A percentile compares a stretch with the other conserved stretches of the same genome.
These are phyloP conservation scores for Candida odintsovae DNA, from an alignment of 805 yeast species.

Conservation along the genomic window DNA sequence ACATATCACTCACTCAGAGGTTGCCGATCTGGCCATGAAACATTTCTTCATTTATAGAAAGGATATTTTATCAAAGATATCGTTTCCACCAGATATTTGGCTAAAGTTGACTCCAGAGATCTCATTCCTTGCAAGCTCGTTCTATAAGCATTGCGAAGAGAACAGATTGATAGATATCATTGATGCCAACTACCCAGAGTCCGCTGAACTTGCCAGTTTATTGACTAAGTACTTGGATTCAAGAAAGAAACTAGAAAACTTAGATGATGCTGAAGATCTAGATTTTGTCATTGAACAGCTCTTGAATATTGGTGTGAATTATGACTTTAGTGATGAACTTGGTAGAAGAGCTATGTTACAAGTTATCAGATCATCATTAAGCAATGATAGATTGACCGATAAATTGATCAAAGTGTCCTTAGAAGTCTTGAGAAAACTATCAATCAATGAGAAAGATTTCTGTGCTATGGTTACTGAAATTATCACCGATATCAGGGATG, in stretches of 20 bases:
- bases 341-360: conserved; percentile 76
- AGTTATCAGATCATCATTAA: conserved; percentile 51
- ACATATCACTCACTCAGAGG: conserved; percentile 59
- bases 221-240: conserved; percentile 51
- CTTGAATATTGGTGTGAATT: conserved; percentile 55
- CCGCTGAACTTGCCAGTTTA: conserved; percentile 59
- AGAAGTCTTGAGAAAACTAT: conserved; percentile 60
- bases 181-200: conserved; percentile 73
- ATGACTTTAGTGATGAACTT: conserved; percentile 85
- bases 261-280: conserved; percentile 46
- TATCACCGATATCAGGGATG: conserved; percentile 77
- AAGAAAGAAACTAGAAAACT: conserved; percentile 27
- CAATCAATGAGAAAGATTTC: conserved; percentile 80
- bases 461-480: conserved; percentile 80
- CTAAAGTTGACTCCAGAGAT: conserved; percentile 64
- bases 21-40: conserved; percentile 64
- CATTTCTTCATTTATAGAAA: conserved; percentile 54
- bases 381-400: conserved; percentile 52
- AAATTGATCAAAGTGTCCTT: conserved; percentile 49
- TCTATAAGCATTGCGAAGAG: conserved; percentile 57
- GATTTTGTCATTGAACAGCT: conserved; percentile 77
- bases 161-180: conserved; percentile 46
- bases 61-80: conserved; percentile 55
- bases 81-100: conserved; percentile 67
- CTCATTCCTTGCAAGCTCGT: conserved; percentile 64